Conservation (phyloP, 148 eudicot species). For the Vaccinium corymbosum region DNA sequence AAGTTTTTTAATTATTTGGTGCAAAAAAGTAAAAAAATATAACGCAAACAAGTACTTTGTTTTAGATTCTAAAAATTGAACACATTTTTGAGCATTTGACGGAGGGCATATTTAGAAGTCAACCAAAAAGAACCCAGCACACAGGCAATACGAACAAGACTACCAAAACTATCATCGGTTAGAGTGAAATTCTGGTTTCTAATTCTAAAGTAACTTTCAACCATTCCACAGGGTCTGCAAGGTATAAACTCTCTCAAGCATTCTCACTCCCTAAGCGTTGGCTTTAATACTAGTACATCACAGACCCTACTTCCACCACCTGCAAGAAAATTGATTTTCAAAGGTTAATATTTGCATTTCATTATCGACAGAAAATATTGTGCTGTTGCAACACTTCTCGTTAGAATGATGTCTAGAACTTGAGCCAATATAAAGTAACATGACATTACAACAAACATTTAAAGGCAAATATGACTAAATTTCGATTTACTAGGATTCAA, state of each 20-base stretch:
- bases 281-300: background rate
- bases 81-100: no score
- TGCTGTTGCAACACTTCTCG: background rate
- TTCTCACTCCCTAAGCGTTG: background rate
- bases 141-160: background rate
- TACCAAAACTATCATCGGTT: background rate
- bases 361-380: background rate
- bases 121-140: background rate
- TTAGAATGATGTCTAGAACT: background rate
- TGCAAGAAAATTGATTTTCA: background rate
- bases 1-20: no score
- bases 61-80: no score
- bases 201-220: background rate
- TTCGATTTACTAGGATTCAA: background rate
- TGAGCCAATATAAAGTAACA: background rate
- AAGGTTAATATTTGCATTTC: background rate
- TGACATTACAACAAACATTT: background rate
- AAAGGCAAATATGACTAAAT: background rate
- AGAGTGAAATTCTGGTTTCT: background rate
- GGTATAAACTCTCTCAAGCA: no score
- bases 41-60: no score
- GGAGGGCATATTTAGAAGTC: background rate
- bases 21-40: no score
- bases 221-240: background rate
- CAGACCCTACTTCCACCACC: background rate